Base-by-base conservation (phyloP, 495 filamentous ascomycete genomes). In the Ramalina intermedia region DNA sequence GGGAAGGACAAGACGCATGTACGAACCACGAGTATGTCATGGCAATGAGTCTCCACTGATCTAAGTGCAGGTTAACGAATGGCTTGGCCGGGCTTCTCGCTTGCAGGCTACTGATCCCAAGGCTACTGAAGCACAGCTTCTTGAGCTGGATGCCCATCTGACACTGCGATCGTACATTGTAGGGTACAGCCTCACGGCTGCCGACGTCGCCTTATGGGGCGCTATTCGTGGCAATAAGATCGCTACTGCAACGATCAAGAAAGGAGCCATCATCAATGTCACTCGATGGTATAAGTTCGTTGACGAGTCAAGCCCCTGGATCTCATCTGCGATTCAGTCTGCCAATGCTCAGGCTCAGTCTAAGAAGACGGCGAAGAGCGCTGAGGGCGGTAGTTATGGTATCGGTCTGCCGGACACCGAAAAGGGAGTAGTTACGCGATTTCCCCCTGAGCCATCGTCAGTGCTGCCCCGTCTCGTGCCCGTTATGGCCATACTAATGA, bases 381-480 rank as follows among this genome's bases (percentile, higher is more conserved):
- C 87, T 65, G 84, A 85, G 49, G 87, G 87, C 49, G 87, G 74
- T 23, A 93, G 73, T 69, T 98, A 93, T 66, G 87, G 91, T 57
- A 85, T 98, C 62, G 84, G 82, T 2, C 75, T 98, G 17, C 80
- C 82, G 49, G 82, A 93, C 58, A 81, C 79, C n/a, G 85, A 85
- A 29, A 84, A 91, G 61, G 91, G 91, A 7, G 89, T 96, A 24
- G 85, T 96, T 24, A 91, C 87, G 21, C 72, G 93, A 52, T 98
- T 98, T 69, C 81, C 90, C 14, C 91, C 91, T 1, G 91, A 98
- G 79, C 91, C 91, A 53, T 95, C 90, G 76, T 85, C 67, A 69
- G 78, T 47, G 36, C 68, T 29, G 48, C 11, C 6, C 39, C 16
- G 14, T 46, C 4, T 9, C 8, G 8, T 33, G 21, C 11, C 6